Conservation (phyloP, 1,284 basidiomycete species). For the Meira miltonrushii region DNA sequence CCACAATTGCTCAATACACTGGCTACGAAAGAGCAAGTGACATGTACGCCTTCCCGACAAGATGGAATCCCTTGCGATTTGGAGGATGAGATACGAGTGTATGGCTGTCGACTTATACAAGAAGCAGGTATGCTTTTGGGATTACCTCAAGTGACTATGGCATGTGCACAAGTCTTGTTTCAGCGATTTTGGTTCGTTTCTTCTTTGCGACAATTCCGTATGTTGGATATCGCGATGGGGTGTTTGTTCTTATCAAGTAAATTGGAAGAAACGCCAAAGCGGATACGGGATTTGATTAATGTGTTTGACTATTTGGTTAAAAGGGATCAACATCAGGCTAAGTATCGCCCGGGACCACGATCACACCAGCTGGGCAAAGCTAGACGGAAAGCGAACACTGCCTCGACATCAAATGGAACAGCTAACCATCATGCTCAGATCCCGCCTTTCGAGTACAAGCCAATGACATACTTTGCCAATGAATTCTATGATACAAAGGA, state of each 20-base stretch:
- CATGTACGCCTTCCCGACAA: slow-evolving; percentile 67
- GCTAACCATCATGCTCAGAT: neutral
- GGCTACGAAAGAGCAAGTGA: neutral
- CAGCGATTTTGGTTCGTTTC: slow-evolving; percentile 96
- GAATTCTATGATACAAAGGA: slow-evolving; percentile 83
- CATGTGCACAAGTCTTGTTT: slow-evolving; percentile 90
- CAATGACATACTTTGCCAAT: slow-evolving; percentile 77
- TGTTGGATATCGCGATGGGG: slow-evolving; percentile 80
- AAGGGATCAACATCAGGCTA: slow-evolving; percentile 14
- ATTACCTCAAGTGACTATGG: slow-evolving; percentile 91
- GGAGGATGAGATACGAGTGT: slow-evolving; percentile 78
- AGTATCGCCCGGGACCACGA: slow-evolving; percentile 7
- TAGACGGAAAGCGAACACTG: neutral
- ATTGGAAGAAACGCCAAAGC: slow-evolving; percentile 83
- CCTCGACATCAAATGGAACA: too few relatives aligned
- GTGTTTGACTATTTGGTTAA: slow-evolving; percentile 72
- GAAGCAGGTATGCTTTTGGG: slow-evolving; percentile 84
- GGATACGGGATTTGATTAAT: slow-evolving; percentile 88
- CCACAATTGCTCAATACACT: slow-evolving; percentile 10
- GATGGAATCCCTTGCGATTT: slow-evolving; percentile 76
- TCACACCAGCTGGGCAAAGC: neutral
- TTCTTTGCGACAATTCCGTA: slow-evolving; percentile 85
- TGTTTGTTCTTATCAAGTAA: slow-evolving; percentile 91
- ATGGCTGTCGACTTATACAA: slow-evolving; percentile 77
- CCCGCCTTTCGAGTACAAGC: slow-evolving; percentile 59